Evolutionary conservation across 768 basidiomycete species (phyloP), one percentile per base, ranked within the genome.

Genomic region (Rhizopogon salebrosus): DNA sequence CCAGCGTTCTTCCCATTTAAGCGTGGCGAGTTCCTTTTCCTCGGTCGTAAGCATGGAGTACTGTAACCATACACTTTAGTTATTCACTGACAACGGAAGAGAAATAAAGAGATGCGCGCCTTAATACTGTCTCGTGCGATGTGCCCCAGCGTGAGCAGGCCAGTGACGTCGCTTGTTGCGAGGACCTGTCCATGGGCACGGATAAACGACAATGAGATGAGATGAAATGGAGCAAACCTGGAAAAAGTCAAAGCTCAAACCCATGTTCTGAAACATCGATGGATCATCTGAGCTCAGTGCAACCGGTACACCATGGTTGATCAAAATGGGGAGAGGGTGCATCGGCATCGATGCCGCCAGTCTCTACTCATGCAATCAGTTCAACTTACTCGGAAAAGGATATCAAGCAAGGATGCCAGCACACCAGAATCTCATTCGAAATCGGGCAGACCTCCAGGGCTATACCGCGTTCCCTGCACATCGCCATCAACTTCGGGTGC

Each of bases 381-480:
- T 37, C n/a, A 37, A 8, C 18, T 22, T 22, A 41, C 4, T 22
- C 36, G 1, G 51, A 38, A n/a, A 38, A 22, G 38, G 9, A 24
- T 40, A 18, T 7, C 29, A 41, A 23, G 9, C 40, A 40, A 1
- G 34, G 4, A 48, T 57, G 18, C 13, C 20, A 49, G 54, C 61
- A 65, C 63, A 87, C 87, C 65, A 91, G 68, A 35, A 90, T 80
- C 60, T 90, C 87, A 54, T 91, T 89, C 46, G 87, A 91, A 55
- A 91, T 88, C 1, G 89, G 88, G 62, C 89, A 90, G 22, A 89
- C 77, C 69, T 91, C 89, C 18, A 90, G 62, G 1, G 83, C 76
- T 55, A 92, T 85, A 4, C 72, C 73, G 49, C 72, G 74, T 57
- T 87, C 78, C 41, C 78, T 73, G 65, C 88, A 89, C 6, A 79